Conservation (phyloP, 768 basidiomycete genomes). For the Rhodotorula taiwanensis region DNA sequence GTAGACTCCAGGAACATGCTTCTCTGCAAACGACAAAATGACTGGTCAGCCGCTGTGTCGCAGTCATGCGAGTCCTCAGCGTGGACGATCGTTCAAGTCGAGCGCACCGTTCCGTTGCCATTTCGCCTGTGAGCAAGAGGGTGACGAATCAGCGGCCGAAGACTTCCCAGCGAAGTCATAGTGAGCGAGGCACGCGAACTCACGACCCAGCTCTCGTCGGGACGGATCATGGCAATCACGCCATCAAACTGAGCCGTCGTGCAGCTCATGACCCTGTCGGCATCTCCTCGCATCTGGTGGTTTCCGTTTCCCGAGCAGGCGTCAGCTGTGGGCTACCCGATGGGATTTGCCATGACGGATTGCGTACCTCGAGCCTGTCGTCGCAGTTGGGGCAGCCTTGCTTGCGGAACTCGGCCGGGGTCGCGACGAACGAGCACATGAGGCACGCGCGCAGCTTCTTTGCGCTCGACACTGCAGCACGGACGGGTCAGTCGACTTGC, state of each 20-base stretch:
- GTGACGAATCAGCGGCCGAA: neutral
- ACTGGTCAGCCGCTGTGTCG: too few species aligned
- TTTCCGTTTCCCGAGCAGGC: too few species aligned
- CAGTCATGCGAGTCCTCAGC: too few species aligned
- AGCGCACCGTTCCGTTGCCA: constrained; percentile 86
- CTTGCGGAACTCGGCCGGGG: constrained; percentile 72
- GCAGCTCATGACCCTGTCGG: constrained; percentile 73
- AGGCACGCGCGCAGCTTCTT: constrained; percentile 82
- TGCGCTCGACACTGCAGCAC: constrained; percentile 25
- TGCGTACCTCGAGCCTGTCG: constrained; percentile 78
- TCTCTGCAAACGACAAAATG: constrained; percentile 53
- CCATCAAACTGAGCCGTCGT: constrained; percentile 93
- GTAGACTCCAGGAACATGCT: constrained; percentile 85
- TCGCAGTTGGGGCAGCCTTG: constrained; percentile 96
- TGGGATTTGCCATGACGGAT: too few species aligned
- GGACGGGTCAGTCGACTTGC: too few species aligned
- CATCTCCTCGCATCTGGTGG: constrained; percentile 81
- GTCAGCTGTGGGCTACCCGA: too few species aligned
- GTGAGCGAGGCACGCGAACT: neutral
- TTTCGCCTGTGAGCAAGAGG: constrained; percentile 47
- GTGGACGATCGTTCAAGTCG: too few species aligned
- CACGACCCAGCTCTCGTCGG: constrained; percentile 84
- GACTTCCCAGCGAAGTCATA: too few species aligned
- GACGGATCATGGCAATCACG: constrained; percentile 74
- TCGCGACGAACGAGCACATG: constrained; percentile 83